A percentile compares a stretch with the other conserved stretches of the same genome.
Conservation (phyloP, 2,329 filamentous ascomycete species). For the Salinomyces thailandicus region DNA sequence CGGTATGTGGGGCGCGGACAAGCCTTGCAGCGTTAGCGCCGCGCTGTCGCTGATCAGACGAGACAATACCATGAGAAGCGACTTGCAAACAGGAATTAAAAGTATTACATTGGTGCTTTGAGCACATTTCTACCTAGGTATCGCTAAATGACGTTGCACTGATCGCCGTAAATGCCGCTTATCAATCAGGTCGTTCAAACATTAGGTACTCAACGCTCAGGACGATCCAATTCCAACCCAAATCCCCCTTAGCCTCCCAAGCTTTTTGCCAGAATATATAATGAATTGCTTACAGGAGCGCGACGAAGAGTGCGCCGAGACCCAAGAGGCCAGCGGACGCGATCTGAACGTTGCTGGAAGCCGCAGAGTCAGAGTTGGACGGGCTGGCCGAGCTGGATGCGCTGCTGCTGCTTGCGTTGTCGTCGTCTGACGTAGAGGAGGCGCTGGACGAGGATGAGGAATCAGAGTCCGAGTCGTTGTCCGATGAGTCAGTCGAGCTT, state of each 20-base stretch:
- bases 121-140: too few relatives aligned
- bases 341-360: constrained; percentile 20
- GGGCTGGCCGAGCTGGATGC: constrained; percentile 4
- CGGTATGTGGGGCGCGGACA: too few relatives aligned
- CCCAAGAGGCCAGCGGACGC: constrained; percentile 26
- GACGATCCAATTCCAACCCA: background rate
- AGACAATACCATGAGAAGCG: too few relatives aligned
- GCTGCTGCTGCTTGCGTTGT: constrained; percentile 8
- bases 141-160: too few relatives aligned
- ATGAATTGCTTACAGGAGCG: constrained; percentile 27
- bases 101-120: too few relatives aligned
- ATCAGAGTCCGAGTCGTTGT: constrained; percentile 6
- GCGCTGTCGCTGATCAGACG: too few relatives aligned
- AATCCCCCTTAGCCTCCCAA: too few relatives aligned
- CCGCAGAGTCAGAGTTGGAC: constrained; percentile 12
- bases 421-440: background rate
- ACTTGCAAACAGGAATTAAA: background rate
- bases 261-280: too few relatives aligned
- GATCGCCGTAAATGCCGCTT: background rate
- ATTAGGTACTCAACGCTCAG: too few relatives aligned
- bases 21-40: background rate
- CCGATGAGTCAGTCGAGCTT: constrained; percentile 1
- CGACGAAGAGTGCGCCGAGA: constrained; percentile 28
- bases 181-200: background rate
- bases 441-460: constrained; percentile 8